phyloP scores from a whole-genome alignment of 805 yeast genomes.

The Suhomyces faveliae region DNA sequence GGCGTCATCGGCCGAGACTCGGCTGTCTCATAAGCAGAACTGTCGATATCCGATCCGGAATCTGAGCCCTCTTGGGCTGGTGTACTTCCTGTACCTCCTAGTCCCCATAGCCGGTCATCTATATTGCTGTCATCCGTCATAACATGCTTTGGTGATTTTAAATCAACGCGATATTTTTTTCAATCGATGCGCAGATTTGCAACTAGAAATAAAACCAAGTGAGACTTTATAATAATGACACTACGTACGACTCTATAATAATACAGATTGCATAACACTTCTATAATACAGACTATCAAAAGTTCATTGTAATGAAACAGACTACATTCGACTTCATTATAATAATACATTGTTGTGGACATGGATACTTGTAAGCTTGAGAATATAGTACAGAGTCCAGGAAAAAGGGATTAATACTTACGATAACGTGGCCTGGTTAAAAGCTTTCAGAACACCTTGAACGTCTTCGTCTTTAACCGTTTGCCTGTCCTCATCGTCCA shows the following conservation, averaged over 20 bases:
- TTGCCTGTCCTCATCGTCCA: slow-evolving; percentile 15
- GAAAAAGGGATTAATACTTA: background rate
- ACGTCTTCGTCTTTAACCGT: background rate
- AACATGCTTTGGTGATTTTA: background rate
- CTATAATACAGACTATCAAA: too few species aligned
- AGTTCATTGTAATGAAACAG: too few species aligned
- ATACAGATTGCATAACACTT: too few species aligned
- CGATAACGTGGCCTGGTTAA: background rate
- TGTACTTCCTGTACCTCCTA: background rate
- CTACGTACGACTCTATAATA: background rate
- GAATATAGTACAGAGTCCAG: background rate
- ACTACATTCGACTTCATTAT: background rate
- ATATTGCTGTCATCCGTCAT: slow-evolving; percentile 7
- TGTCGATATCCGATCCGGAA: background rate
- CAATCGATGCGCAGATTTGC: background rate
- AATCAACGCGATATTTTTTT: background rate
- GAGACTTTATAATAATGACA: background rate
- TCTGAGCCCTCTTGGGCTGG: background rate
- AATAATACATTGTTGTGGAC: slow-evolving; percentile 1
- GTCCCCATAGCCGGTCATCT: background rate
- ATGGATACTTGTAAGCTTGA: background rate
- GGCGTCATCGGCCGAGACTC: background rate
- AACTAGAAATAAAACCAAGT: background rate
- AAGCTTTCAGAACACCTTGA: background rate
- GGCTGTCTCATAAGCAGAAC: slow-evolving; percentile 2